These are phyloP conservation scores for Thermomucor indicae-seudaticae DNA, from an alignment of 371 early-diverging fungal genomes.

Conservation along the genomic window DNA sequence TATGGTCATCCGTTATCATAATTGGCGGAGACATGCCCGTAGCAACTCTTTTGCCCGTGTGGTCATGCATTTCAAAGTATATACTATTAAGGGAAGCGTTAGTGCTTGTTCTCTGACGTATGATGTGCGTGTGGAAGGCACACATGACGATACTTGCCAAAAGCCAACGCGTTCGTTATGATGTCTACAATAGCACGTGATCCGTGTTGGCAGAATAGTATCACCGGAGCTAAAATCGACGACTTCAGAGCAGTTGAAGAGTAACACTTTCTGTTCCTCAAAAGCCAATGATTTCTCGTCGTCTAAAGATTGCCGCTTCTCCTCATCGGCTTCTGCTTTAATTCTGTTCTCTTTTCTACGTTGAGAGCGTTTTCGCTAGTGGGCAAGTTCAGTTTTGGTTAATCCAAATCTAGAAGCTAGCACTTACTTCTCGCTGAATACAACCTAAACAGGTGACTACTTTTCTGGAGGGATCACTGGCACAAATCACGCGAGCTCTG, in stretches of 20 bases:
- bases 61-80: conserved; percentile 73
- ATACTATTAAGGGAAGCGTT: conserved; percentile 32
- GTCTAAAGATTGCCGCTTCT: conserved; percentile 25
- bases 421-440: conserved; percentile 74
- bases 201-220: conserved; percentile 84
- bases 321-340: conserved; percentile 24
- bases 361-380: conserved; percentile 48
- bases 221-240: conserved; percentile 90
- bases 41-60: conserved; percentile 64
- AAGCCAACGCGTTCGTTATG: conserved; percentile 91
- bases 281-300: conserved; percentile 50
- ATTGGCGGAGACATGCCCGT: conserved; percentile 88
- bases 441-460: conserved; percentile 84
- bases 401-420: background rate
- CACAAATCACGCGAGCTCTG: conserved; percentile 81
- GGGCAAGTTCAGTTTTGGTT: background rate
- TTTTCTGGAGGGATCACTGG: conserved; percentile 74
- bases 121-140: background rate
- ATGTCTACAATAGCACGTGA: conserved; percentile 95
- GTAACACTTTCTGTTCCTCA: conserved; percentile 70
- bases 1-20: conserved; percentile 96
- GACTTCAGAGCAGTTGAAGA: conserved; percentile 87
- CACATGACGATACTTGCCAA: conserved; percentile 31
- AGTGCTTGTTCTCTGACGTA: background rate
- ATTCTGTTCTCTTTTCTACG: conserved; percentile 49